Conservation (phyloP, 257 asterid genomes). For the Ocimum tenuiflorum region DNA sequence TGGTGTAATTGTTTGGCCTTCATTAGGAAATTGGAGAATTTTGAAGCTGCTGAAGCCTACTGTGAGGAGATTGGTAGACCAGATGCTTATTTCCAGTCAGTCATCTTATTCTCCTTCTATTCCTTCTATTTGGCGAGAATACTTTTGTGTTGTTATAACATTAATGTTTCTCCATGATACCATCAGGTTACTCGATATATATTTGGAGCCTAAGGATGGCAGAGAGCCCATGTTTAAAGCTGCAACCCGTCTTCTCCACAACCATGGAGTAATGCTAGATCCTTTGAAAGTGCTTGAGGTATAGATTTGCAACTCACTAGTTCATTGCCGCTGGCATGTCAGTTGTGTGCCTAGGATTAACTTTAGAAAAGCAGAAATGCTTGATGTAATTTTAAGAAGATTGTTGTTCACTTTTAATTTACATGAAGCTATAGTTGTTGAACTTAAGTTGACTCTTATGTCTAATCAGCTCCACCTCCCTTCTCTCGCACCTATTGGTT, state of each 20-base stretch:
- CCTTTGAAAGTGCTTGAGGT: slow-evolving; percentile 93
- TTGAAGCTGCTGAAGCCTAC: slow-evolving; percentile 92
- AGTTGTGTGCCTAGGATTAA: background rate
- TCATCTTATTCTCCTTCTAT: slow-evolving; percentile 23
- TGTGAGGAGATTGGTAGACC: slow-evolving; percentile 98
- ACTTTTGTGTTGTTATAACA: slow-evolving; percentile 8
- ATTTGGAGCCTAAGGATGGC: slow-evolving; percentile 87
- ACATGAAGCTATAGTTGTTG: no score
- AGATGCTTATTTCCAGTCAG: slow-evolving; percentile 93
- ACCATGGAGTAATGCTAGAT: slow-evolving; percentile 83
- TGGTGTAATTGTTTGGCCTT: background rate
- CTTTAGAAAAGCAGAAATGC: background rate
- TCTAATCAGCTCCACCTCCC: background rate
- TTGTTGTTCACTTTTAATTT: no score
- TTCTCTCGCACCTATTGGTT: background rate
- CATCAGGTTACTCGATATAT: slow-evolving; percentile 84
- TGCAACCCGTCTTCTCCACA: slow-evolving; percentile 88
- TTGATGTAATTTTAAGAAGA: background rate
- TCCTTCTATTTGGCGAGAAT: slow-evolving; percentile 16
- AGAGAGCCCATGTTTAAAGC: slow-evolving; percentile 89
- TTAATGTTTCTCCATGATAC: slow-evolving; percentile 7
- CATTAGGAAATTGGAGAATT: slow-evolving; percentile 81
- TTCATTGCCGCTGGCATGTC: background rate
- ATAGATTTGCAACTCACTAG: slow-evolving; percentile 5
- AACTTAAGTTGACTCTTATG: background rate